These are phyloP conservation scores for Erodium trifolium DNA, from an alignment of 441 rosid genomes.

Conservation along the genomic window DNA sequence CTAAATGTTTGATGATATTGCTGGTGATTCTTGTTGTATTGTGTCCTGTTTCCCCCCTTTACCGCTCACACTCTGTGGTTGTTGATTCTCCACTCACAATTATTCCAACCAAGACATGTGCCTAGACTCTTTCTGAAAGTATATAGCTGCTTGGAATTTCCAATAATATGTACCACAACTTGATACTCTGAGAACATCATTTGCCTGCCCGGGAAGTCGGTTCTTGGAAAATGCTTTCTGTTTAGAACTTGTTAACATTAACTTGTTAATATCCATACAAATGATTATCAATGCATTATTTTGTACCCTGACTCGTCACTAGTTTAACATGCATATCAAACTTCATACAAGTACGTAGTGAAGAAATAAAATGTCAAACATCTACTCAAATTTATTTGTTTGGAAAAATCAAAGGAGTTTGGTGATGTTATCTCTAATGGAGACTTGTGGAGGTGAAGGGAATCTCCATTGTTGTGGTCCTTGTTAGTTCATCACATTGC, in stretches of 20 bases:
- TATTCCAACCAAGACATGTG: constrained; percentile 10
- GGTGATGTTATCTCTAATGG: neutral
- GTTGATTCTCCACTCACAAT: constrained; percentile 7
- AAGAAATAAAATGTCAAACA: neutral
- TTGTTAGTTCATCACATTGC: neutral
- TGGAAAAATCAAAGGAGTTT: neutral
- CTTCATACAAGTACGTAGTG: neutral
- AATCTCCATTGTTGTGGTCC: constrained; percentile 1
- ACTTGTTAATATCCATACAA: neutral
- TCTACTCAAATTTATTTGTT: neutral
- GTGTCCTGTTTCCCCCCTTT: neutral
- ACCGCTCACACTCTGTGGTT: neutral
- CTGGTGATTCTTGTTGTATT: neutral
- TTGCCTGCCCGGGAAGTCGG: neutral
- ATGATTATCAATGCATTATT: neutral
- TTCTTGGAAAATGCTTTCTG: neutral
- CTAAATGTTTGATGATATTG: constrained; percentile 5
- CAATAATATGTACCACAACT: neutral
- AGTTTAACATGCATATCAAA: neutral
- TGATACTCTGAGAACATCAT: neutral
- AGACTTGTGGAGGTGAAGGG: constrained; percentile 2
- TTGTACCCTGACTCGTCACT: neutral
- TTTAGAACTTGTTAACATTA: neutral
- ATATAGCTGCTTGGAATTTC: constrained; percentile 6
- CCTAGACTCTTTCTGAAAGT: neutral